Evolutionary conservation across 1,139 yeast species (phyloP).

Genomic region (Blastobotrys apis): DNA sequence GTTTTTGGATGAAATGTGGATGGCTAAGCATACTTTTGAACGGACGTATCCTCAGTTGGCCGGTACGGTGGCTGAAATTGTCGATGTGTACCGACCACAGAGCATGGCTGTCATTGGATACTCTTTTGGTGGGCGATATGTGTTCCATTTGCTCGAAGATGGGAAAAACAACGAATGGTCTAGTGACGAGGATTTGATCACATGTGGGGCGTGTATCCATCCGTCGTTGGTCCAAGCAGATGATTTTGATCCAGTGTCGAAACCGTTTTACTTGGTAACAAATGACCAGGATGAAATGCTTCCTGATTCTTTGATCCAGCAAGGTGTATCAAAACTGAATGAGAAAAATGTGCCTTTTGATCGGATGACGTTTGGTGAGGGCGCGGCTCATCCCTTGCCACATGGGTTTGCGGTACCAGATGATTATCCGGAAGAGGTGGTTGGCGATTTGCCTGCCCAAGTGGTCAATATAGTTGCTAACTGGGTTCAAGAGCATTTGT

Average conservation of each 20-base stretch:
- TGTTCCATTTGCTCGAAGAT: conserved; percentile 28
- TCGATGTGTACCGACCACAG: conserved; percentile 34
- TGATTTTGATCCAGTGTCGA: conserved; percentile 30
- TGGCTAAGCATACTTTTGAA: conserved; percentile 38
- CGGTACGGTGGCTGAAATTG: conserved; percentile 33
- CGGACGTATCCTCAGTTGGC: conserved; percentile 33
- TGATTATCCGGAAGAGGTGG: conserved; percentile 33
- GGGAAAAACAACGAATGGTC: conserved; percentile 27
- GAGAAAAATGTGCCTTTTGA: conserved; percentile 26
- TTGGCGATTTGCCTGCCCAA: conserved; percentile 34
- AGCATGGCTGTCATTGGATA: conserved; percentile 37
- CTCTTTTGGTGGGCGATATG: conserved; percentile 41
- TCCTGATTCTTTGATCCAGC: conserved; percentile 24
- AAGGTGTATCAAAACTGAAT: conserved; percentile 24
- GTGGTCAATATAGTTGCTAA: conserved; percentile 25
- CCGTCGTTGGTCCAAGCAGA: conserved; percentile 35
- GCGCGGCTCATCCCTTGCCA: conserved; percentile 29
- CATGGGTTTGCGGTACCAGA: conserved; percentile 43
- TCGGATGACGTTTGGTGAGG: conserved; percentile 21
- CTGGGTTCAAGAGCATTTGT: conserved; percentile 27
- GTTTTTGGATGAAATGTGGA: conserved; percentile 39
- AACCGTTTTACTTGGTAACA: conserved; percentile 35
- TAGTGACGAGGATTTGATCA: conserved; percentile 29
- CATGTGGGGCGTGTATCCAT: conserved; percentile 36
- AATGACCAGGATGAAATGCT: conserved; percentile 33